These are phyloP conservation scores for Incumbomyces lentus DNA, from an alignment of 2,329 filamentous ascomycete genomes.

Conservation along the genomic window DNA sequence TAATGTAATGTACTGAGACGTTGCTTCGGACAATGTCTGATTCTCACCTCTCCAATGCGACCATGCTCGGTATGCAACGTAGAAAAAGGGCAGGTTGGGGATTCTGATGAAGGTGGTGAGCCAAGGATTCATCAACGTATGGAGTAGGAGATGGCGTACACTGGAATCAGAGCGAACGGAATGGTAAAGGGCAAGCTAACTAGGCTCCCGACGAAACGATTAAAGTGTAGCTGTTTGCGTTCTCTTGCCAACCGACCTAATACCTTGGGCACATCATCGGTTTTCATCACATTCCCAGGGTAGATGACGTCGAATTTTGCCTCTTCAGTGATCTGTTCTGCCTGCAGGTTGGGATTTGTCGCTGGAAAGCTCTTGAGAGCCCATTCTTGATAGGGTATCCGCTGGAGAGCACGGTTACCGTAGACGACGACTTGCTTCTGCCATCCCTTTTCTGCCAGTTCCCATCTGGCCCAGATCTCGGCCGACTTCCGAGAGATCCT, in stretches of 20 bases:
- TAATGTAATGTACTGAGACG: conserved; percentile 10
- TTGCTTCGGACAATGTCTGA: conserved; percentile 13
- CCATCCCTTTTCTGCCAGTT: conserved; percentile 74
- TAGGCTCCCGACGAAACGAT: conserved; percentile 69
- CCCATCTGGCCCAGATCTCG: conserved; percentile 75
- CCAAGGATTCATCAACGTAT: conserved; percentile 1
- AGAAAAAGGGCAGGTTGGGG: conserved; percentile 95
- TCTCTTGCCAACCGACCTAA: conserved; percentile 66
- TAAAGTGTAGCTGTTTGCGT: conserved; percentile 65
- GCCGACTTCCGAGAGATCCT: conserved; percentile 60
- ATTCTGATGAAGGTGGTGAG: conserved; percentile 44
- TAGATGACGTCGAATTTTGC: conserved; percentile 66
- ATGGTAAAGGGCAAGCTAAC: conserved; percentile 71
- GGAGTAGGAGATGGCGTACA: conserved; percentile 49
- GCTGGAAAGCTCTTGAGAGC: conserved; percentile 88
- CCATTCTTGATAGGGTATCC: conserved; percentile 97
- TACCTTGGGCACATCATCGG: conserved; percentile 53
- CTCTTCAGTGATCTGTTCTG: conserved; percentile 52
- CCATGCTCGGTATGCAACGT: conserved; percentile 79
- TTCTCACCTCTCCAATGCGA: conserved; percentile 64
- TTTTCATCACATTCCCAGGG: conserved; percentile 58
- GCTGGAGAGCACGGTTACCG: conserved; percentile 73
- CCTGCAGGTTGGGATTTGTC: conserved; percentile 55
- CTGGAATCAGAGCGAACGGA: conserved; percentile 71
- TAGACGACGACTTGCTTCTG: conserved; percentile 76